Conservation (phyloP, 768 basidiomycete genomes). For the Chalciporus pseudorubinellus region DNA sequence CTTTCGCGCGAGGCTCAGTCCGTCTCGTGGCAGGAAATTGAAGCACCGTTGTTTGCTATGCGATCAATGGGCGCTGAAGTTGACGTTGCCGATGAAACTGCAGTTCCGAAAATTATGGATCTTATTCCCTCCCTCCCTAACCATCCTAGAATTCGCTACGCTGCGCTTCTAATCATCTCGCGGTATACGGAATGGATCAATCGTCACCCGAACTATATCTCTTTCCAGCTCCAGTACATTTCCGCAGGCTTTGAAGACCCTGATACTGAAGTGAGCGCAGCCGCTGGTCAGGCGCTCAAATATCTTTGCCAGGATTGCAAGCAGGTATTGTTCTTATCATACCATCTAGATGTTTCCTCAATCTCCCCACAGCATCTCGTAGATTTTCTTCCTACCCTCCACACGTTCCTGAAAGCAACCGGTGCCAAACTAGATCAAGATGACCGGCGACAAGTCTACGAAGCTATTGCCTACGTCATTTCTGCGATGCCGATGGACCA, state of each 20-base stretch:
- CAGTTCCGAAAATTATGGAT: slow-evolving; percentile 96
- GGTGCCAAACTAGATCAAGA: slow-evolving; percentile 80
- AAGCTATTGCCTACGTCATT: slow-evolving; percentile 94
- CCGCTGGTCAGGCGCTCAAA: slow-evolving; percentile 93
- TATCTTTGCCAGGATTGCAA: slow-evolving; percentile 97
- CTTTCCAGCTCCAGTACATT: slow-evolving; percentile 84
- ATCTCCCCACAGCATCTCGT: slow-evolving; percentile 67
- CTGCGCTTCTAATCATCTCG: slow-evolving; percentile 90
- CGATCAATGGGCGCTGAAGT: slow-evolving; percentile 97
- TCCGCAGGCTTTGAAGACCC: slow-evolving; percentile 85
- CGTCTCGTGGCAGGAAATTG: slow-evolving; percentile 92
- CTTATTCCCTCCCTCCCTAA: slow-evolving; percentile 84
- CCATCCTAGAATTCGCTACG: slow-evolving; percentile 92
- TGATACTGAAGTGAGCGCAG: slow-evolving; percentile 82
- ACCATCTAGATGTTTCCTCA: slow-evolving; percentile 5
- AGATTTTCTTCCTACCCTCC: slow-evolving; percentile 87
- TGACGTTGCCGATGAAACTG: slow-evolving; percentile 73
- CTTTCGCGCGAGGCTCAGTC: slow-evolving; percentile 57
- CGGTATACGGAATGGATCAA: slow-evolving; percentile 98
- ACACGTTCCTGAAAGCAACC: slow-evolving; percentile 79
- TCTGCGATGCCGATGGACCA: slow-evolving; percentile 89
- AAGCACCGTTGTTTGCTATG: slow-evolving; percentile 96
- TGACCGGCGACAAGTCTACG: slow-evolving; percentile 89
- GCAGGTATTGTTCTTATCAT: slow-evolving; percentile 45
- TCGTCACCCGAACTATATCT: slow-evolving; percentile 82